A percentile compares a stretch with the other conserved stretches of the same genome.
These are phyloP conservation scores for Saccharomycopsis hybrid DNA, from an alignment of 1,139 yeast genomes.

Conservation along the genomic window DNA sequence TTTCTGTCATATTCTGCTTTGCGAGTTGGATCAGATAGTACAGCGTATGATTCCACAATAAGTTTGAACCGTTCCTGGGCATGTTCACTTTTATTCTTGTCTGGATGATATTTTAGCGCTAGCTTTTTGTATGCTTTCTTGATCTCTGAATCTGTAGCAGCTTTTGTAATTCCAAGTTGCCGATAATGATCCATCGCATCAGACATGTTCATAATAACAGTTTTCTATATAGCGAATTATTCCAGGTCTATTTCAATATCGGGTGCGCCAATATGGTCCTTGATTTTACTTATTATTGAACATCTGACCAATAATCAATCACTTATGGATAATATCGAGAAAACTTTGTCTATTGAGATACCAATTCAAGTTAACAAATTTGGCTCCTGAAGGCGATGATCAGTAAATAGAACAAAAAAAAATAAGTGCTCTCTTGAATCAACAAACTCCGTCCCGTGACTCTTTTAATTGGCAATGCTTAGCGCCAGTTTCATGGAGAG, in stretches of 20 bases:
- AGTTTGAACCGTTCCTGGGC: slow-evolving; percentile 49
- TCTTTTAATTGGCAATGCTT: no score
- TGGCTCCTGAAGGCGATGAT: no score
- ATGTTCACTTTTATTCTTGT: slow-evolving; percentile 90
- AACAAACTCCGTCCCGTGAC: no score
- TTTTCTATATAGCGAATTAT: not conserved
- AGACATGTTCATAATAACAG: not conserved
- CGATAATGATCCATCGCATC: slow-evolving; percentile 55
- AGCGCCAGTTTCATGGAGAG: no score
- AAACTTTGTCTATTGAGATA: not conserved
- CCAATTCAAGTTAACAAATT: not conserved
- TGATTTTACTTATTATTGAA: not conserved
- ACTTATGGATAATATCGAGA: not conserved
- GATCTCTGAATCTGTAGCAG: slow-evolving; percentile 69
- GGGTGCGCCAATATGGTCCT: not conserved
- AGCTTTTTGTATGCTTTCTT: slow-evolving; percentile 85
- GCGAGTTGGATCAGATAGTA: slow-evolving; percentile 17
- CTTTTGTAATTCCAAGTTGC: slow-evolving; percentile 60
- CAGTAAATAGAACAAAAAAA: no score
- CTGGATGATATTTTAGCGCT: slow-evolving; percentile 93
- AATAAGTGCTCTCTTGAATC: no score
- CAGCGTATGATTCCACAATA: slow-evolving; percentile 15
- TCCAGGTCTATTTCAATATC: not conserved
- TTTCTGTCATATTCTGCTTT: slow-evolving; percentile 15
- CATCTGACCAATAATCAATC: not conserved